These are phyloP conservation scores for Bothriochloa decipiens DNA, from an alignment of 176 grass and related monocot species.

Conservation along the genomic window DNA sequence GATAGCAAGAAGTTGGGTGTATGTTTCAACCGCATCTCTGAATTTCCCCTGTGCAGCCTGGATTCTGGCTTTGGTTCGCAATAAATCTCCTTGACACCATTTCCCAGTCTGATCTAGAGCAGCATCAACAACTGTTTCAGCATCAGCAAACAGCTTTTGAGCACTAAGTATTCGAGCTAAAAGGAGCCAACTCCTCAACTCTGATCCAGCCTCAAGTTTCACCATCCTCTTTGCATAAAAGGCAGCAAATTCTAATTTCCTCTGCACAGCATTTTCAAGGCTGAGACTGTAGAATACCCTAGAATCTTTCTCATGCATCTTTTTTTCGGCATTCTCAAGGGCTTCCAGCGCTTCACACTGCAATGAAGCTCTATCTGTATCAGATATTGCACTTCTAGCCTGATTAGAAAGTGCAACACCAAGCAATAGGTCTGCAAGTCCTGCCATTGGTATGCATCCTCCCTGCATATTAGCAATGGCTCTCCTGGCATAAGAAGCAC, in stretches of 20 bases:
- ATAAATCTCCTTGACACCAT: constrained; percentile 70
- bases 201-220: constrained; percentile 83
- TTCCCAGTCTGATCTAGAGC: constrained; percentile 89
- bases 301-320: constrained; percentile 61
- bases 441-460: constrained; percentile 54
- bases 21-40: constrained; percentile 76
- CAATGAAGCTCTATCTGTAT: constrained; percentile 71
- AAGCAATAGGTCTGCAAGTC: constrained; percentile 68
- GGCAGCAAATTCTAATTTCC: constrained; percentile 85
- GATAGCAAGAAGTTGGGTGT: constrained; percentile 83
- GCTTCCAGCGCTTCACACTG: constrained; percentile 74
- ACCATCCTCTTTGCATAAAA: constrained; percentile 77
- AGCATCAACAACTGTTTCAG: constrained; percentile 76
- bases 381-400: constrained; percentile 74
- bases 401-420: constrained; percentile 74
- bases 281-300: constrained; percentile 68
- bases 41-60: constrained; percentile 70
- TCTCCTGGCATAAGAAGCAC: constrained; percentile 71
- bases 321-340: constrained; percentile 72
- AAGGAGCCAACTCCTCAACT: constrained; percentile 87
- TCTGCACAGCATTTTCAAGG: constrained; percentile 89
- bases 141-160: constrained; percentile 77
- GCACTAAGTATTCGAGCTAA: constrained; percentile 88
- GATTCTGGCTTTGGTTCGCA: constrained; percentile 91
- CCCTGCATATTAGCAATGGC: constrained; percentile 56